Conservation (phyloP, 1,284 basidiomycete genomes). For the Ustilago vetiveriae region DNA sequence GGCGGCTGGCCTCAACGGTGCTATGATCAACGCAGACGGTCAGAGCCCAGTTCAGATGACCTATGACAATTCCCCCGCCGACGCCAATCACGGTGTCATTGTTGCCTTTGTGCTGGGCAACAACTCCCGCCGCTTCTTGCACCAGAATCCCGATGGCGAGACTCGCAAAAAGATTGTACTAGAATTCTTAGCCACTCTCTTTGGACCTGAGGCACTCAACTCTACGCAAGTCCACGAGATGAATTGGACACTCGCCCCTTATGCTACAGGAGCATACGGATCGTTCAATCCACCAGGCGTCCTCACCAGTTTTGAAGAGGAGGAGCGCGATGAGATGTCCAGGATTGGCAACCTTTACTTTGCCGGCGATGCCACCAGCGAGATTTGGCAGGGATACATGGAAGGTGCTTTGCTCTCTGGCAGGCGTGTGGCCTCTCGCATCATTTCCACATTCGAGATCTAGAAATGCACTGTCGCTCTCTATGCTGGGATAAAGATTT, state of each 20-base stretch:
- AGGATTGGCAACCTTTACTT: constrained; percentile 35
- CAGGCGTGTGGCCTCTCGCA: constrained; percentile 23
- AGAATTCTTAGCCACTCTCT: constrained; percentile 20
- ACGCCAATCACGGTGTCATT: constrained; percentile 23
- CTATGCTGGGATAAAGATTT: too few species aligned
- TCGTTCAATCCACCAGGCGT: constrained; percentile 42
- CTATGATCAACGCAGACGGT: constrained; percentile 41
- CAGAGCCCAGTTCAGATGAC: constrained; percentile 38
- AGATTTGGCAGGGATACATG: constrained; percentile 49
- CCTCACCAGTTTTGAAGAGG: constrained; percentile 38
- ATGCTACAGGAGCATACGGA: constrained; percentile 38
- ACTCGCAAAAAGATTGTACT: constrained; percentile 23
- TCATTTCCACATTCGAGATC: constrained; percentile 21
- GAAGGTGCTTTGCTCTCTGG: constrained; percentile 41
- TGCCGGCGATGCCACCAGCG: constrained; percentile 39
- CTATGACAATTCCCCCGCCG: constrained; percentile 46
- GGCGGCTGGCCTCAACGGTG: constrained; percentile 28
- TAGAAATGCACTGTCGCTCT: constrained; percentile 1
- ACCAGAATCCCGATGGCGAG: constrained; percentile 17
- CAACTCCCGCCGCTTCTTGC: constrained; percentile 37
- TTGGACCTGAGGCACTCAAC: constrained; percentile 25
- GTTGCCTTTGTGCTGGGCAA: constrained; percentile 43
- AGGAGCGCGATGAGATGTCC: constrained; percentile 30
- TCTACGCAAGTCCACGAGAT: constrained; percentile 30
- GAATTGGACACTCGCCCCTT: constrained; percentile 37